Base-by-base conservation (phyloP, 2,329 filamentous ascomycete genomes). In the Aspergillus hiratsukae region DNA sequence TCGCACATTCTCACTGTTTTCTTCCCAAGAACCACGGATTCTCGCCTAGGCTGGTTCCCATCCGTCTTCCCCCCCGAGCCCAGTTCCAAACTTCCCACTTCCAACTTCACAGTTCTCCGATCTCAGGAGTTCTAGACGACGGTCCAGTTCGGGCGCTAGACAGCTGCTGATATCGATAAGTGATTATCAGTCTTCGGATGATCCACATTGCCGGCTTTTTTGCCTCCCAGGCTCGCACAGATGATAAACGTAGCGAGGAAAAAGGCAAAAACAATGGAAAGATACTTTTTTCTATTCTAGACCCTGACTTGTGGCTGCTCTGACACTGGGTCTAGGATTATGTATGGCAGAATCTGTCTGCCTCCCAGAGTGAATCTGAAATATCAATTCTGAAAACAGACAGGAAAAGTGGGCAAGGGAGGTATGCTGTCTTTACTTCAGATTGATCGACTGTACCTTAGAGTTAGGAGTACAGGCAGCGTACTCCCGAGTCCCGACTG, bases 141-240 rank as follows among this genome's bases (percentile, higher is more conserved):
- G 58, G 55, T 61, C 52, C 53, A 52, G 57, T 52, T 58, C 61
- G 60, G 61, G 60, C 60, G 53, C 61, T 62, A 63, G 57, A 35
- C 31, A 35, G 31, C 4, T 35, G 31, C 31, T 35, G 31, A 35
- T 35, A 35, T 35, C 14, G 31, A 35, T 35, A 17, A 35, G 31
- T 35, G 31, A 17, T 11, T 35, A 35, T 35, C 31, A 35, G 31
- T 35, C 31, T 17, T 35, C 31, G 14, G 31, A 35, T 35, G 31
- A 35, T 35, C 31, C 31, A 35, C 31, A 35, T 35, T 7, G 31
- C 31, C 31, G 14, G 31, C 14, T 17, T 7, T 35, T 37, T 35
- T 17, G 31, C 31, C 31, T 37, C 31, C 31, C 31, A 37, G 14
- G 7, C 14, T 37, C 17, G 14, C 31, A 6, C 31, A 37, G 31